Evolutionary conservation across 805 yeast species (phyloP).

Genomic region (Cyberlindnera petersonii): DNA sequence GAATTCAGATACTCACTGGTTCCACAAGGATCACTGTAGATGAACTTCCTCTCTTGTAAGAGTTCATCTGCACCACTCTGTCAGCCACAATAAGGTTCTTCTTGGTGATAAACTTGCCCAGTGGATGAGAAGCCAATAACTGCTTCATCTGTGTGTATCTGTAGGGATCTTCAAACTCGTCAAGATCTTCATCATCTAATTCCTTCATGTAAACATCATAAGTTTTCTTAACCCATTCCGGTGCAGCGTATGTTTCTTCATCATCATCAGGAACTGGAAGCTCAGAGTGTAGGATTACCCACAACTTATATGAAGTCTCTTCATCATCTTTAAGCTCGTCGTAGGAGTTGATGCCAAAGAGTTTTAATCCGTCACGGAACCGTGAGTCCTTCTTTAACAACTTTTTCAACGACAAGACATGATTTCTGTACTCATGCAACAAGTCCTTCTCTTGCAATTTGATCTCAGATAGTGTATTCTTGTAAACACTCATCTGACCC

Average conservation of each 20-base stretch:
- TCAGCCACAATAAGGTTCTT: constrained; percentile 17
- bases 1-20: constrained; percentile 5
- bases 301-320: constrained; percentile 25
- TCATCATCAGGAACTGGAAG: constrained; percentile 6
- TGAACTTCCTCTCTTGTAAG: constrained; percentile 18
- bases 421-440: constrained; percentile 38
- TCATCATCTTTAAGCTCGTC: constrained; percentile 36
- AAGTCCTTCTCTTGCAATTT: constrained; percentile 48
- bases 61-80: constrained; percentile 11
- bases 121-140: constrained; percentile 4
- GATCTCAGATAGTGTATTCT: constrained; percentile 39
- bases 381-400: constrained; percentile 47
- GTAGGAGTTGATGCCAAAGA: constrained; percentile 44
- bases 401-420: constrained; percentile 47
- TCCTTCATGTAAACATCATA: constrained; percentile 1
- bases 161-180: background rate
- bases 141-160: constrained; percentile 9
- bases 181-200: constrained; percentile 3
- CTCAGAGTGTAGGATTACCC: constrained; percentile 17
- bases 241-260: constrained; percentile 12
- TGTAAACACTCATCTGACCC: constrained; percentile 48
- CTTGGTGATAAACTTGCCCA: constrained; percentile 7
- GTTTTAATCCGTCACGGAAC: constrained; percentile 44
- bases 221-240: constrained; percentile 15
- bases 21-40: constrained; percentile 22